Base-by-base conservation (phyloP, 495 filamentous ascomycete species). In the Talaromyces proteolyticus region DNA sequence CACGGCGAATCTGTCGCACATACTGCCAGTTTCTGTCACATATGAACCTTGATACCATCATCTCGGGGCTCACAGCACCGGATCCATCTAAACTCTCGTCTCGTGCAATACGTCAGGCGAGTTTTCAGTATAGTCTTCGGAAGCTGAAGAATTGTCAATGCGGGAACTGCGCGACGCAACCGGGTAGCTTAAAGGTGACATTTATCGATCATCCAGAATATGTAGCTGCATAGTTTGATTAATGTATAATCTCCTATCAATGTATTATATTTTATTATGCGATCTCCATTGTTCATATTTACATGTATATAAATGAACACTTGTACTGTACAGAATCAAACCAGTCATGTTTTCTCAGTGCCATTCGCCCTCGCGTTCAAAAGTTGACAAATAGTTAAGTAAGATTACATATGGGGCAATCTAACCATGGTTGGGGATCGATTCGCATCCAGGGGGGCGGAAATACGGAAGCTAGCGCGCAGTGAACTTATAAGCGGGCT, bases 131-230 rank as follows among this genome's bases (percentile, higher is more conserved):
- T 5, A 24, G 47, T 41, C n/a, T 49, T 40, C 47, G 47, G 3
- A 25, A 17, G 36, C 10, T 49, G 37, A 49, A 49, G 36, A 49
- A 49, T n/a, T 49, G 47, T 25, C 47, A 17, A 10, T 49, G 47
- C 25, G 47, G 47, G 6, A 49, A 49, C 4, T 49, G 47, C 19
- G 19, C 47, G 19, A 49, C 14, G 24, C 34, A 49, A 8, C 18
- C 36, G 36, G 16, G 19, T 40, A 49, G 47, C 18, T 34, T 49
- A 20, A 49, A 49, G 36, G 47, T 21, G 12, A 22, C 36, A 7
- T 49, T 49, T 11, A n/a, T 40, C 21, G 18, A 49, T 40, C 34
- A 49, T 14, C 47, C 47, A 19, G 18, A 40, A 21, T 49, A 49
- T 41, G 19, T 40, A 21, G 37, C 47, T 19, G 34, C 34, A 7